phyloP scores from a whole-genome alignment of 1,284 basidiomycete genomes.

The Ceratobasidium sp. region DNA sequence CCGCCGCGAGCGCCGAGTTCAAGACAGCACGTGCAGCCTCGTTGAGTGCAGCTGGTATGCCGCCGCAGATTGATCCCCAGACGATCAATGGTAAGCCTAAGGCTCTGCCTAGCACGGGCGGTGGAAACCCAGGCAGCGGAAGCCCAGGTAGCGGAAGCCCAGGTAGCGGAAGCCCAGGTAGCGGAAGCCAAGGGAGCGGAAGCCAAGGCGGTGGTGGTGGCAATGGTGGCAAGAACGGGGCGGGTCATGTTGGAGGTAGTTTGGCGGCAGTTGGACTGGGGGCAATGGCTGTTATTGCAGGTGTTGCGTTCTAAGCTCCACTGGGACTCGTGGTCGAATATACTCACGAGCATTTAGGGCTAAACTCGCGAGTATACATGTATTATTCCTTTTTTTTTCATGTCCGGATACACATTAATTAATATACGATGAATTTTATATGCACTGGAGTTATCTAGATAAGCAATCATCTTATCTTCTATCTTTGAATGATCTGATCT shows the following conservation, averaged over 20 bases:
- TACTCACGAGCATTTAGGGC: no score
- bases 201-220: neutral
- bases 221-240: conserved; percentile 14
- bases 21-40: conserved; percentile 33
- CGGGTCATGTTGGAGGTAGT: neutral
- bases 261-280: neutral
- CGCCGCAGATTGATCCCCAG: conserved; percentile 31
- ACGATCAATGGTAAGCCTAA: conserved; percentile 33
- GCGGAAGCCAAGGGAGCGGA: no score
- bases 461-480: no score
- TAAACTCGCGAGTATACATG: no score
- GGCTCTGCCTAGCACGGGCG: conserved; percentile 25
- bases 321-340: no score
- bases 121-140: conserved; percentile 9
- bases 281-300: conserved; percentile 2
- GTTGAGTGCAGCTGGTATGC: conserved; percentile 38
- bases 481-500: no score
- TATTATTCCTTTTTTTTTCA: no score
- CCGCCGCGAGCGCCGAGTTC: conserved; percentile 41
- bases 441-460: no score
- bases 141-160: conserved; percentile 2
- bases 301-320: neutral
- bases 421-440: no score
- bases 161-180: neutral
- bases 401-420: no score